Base-by-base conservation (phyloP, 2,329 filamentous ascomycete genomes). In the Hymenoscyphus albidus region DNA sequence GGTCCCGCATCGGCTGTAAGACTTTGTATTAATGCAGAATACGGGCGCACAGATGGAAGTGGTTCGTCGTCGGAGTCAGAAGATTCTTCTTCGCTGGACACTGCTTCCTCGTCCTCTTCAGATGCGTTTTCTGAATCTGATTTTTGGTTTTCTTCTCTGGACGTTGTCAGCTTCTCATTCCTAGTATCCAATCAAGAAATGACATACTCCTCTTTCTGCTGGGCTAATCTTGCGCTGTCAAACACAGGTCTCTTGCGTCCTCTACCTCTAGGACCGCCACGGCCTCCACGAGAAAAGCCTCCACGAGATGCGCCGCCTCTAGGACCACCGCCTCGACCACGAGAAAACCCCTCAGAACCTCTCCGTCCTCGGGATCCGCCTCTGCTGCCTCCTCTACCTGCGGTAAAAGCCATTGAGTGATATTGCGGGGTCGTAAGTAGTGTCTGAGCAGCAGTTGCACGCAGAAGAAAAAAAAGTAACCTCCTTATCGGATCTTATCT, bases 21-120 rank as follows among this genome's bases (percentile, higher is more conserved):
- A 64, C 83, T 87, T 70, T 87, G 81, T 71, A 89, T 78, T 6
- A 89, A 77, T 7, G 83, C 78, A 76, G 82, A 78, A 68, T 88
- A 89, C 3, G 86, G 82, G 38, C 80, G 79, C 32, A 78, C 76
- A 32, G 77, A 62, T 10, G 78, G 70, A 5, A 74, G 55, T 51
- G 74, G 67, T n/a, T 76, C 72, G 62, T 79, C 78, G 48, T 77
- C 76, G 22, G 81, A 79, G 58, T 82, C 82, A 48, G 77, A 78
- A 27, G 76, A 79, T 35, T 80, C 80, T 27, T 82, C 81, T 40
- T 81, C 80, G 51, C 62, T 67, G 9, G 81, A 80, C 6, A 78
- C 77, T 35, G 75, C 76, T 64, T 77, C 72, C 62, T 78, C 78
- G 18, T 76, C 75, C 22, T 76, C 75, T 18, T 74, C 72, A 10